phyloP scores from a whole-genome alignment of 1,284 basidiomycete genomes.

The Fistulina hepatica region DNA sequence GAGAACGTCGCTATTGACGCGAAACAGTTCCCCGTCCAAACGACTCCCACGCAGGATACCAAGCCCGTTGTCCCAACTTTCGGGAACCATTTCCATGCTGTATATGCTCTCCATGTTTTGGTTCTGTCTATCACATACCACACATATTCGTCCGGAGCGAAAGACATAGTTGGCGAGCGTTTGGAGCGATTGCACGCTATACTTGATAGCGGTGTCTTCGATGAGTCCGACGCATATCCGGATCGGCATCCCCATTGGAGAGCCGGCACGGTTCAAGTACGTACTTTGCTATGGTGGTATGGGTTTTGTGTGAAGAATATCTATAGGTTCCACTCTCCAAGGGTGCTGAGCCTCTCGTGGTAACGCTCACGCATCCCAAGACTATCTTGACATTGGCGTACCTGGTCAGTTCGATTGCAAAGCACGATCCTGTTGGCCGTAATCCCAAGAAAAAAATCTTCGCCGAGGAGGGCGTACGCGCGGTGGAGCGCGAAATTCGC shows the following conservation, averaged over 20 bases:
- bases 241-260: no score
- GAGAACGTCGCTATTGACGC: slow-evolving; percentile 21
- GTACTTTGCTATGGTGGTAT: no score
- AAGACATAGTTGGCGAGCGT: slow-evolving; percentile 27
- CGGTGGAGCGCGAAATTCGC: slow-evolving; percentile 35
- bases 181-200: slow-evolving; percentile 48
- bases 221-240: slow-evolving; percentile 15
- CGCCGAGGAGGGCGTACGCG: slow-evolving; percentile 48
- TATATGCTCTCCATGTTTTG: slow-evolving; percentile 38
- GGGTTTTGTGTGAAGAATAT: no score
- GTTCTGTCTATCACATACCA: slow-evolving; percentile 47
- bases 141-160: slow-evolving; percentile 30
- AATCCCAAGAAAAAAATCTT: slow-evolving; percentile 63
- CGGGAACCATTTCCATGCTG: slow-evolving; percentile 30
- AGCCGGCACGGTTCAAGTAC: no score
- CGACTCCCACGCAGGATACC: no score
- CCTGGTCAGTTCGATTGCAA: slow-evolving; percentile 51
- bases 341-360: not conserved
- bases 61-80: slow-evolving; percentile 24
- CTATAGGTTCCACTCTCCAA: no score
- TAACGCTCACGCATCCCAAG: slow-evolving; percentile 44
- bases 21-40: no score
- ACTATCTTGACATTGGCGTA: slow-evolving; percentile 52
- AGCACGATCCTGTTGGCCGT: slow-evolving; percentile 59
- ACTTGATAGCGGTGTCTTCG: slow-evolving; percentile 45